Percentiles rank a stretch among this genome's conserved stretches.
These are phyloP conservation scores for Volvox africanus DNA, from an alignment of 139 green algal species.

Conservation along the genomic window DNA sequence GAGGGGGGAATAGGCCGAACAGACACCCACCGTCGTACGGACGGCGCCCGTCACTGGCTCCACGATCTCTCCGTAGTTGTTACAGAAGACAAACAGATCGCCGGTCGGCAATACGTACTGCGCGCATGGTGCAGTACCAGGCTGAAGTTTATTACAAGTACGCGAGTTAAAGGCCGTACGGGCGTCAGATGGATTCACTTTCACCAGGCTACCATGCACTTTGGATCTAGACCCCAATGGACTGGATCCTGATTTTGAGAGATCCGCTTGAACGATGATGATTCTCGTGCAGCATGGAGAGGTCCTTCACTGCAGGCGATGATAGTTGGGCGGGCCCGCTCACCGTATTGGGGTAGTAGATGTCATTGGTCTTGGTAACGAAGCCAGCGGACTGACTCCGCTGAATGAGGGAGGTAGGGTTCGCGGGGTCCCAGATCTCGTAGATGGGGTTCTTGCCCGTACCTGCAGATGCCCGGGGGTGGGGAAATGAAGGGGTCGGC, in stretches of 20 bases:
- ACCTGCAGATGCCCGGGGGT: neutral
- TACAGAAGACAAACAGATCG: slow-evolving; percentile 49
- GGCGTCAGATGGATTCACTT: too few species aligned
- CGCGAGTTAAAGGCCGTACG: too few species aligned
- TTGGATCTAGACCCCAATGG: too few species aligned
- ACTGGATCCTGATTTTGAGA: too few species aligned
- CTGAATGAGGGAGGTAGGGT: neutral
- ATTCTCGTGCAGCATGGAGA: too few species aligned
- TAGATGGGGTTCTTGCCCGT: slow-evolving; percentile 53
- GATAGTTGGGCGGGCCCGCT: neutral
- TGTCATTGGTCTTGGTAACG: slow-evolving; percentile 42
- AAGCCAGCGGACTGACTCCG: neutral
- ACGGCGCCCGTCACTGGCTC: slow-evolving; percentile 14
- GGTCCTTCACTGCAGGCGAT: too few species aligned
- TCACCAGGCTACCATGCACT: too few species aligned
- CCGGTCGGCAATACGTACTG: slow-evolving; percentile 34
- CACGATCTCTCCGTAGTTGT: slow-evolving; percentile 47
- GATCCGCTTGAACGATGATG: too few species aligned
- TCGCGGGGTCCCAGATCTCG: slow-evolving; percentile 47
- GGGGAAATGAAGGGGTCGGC: too few species aligned
- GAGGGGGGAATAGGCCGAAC: too few species aligned
- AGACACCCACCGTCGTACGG: neutral
- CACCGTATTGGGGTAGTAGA: slow-evolving; percentile 51
- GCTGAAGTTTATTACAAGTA: too few species aligned
- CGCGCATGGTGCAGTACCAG: neutral